Evolutionary conservation across 2,329 filamentous ascomycete genomes (phyloP).

Genomic region (Colletotrichum navitas): DNA sequence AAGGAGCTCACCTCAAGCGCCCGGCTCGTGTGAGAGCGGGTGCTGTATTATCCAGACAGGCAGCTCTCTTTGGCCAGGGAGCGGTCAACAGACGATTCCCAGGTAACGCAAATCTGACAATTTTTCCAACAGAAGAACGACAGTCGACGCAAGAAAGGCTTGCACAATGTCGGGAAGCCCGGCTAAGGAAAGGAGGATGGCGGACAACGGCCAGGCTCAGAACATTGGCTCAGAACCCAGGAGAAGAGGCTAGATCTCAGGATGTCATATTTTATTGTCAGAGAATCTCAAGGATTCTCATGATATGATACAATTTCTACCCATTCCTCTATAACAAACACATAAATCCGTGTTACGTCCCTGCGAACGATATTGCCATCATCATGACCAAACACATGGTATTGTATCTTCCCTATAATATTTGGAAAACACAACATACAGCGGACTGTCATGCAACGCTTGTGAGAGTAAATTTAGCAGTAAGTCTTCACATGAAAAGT

Average conservation of each 20-base stretch:
- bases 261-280: background rate
- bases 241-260: background rate
- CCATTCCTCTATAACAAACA: background rate
- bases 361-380: background rate
- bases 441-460: background rate
- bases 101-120: background rate
- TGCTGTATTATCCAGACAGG: background rate
- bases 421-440: background rate
- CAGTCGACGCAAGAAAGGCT: background rate
- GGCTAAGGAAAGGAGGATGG: background rate
- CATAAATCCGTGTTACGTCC: background rate
- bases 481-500: fast-evolving
- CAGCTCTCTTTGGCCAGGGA: background rate
- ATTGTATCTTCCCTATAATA: background rate
- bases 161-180: background rate
- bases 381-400: background rate
- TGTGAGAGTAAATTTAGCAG: background rate
- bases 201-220: background rate
- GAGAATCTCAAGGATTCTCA: too few species aligned
- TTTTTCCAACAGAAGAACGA: fast-evolving
- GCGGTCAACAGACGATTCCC: background rate
- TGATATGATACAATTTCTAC: background rate
- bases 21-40: conserved; percentile 6
- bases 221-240: background rate
- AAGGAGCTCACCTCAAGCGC: conserved; percentile 20